Base-by-base conservation (phyloP, 768 basidiomycete species). In the Pluteus cervinus region DNA sequence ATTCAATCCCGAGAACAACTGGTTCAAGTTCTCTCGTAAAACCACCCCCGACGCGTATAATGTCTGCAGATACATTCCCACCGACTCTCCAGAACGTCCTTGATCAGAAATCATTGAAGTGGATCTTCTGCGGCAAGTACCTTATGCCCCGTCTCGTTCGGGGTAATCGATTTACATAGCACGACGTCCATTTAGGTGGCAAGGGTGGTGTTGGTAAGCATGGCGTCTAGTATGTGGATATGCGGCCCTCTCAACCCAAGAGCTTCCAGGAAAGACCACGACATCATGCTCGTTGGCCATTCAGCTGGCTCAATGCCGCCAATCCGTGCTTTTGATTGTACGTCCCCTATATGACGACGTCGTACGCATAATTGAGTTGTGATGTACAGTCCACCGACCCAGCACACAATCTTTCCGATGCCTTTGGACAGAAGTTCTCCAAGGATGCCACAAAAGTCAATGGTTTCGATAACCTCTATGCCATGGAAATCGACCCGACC, bases 401-500 rank as follows among this genome's bases (percentile, higher is more conserved):
- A n/a, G 96, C 96, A 24, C 96, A 99, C 70, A 99, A 99, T 62
- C 68, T 99, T 28, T 97, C 93, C 7, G 94, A 99, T 62, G 91
- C 96, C 11, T 98, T 98, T 59, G 88, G 90, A 15, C 96, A 99
- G 57, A 98, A 99, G 67, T 99, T 99, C 66, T 90, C 88, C 43
- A 98, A 98, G 56, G 96, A 99, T 57, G 96, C 96, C 22, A 98
- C 92, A 6, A 88, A 87, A 62, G 96, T 98, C 37, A 96, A 94
- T 53, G 96, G 96, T 7, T 97, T 97, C 51, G 80, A 87, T 43
- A 99, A 99, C 65, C 76, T 99, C 29, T 94, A 62, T 54, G 96
- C 96, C 3, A 99, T 99, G 96, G 96, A 99, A 63, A 99, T 99
- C 57, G 96, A 99, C 63, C 96, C 96, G 6, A 94, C 88, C 32